phyloP scores from a whole-genome alignment of 805 yeast species.

The Candida berthetii region DNA sequence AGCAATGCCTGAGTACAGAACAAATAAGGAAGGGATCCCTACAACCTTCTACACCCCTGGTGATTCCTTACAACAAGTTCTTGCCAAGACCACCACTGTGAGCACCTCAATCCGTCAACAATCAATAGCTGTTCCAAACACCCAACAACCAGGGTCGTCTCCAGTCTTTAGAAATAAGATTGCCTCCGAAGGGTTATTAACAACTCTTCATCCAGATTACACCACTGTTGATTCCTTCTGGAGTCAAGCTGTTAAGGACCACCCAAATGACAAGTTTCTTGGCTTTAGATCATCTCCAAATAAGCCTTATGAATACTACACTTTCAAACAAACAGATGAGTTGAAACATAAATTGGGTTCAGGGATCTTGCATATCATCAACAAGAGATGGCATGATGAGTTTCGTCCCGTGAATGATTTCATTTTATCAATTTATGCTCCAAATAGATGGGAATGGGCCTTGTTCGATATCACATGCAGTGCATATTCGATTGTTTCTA shows the following conservation, averaged over 20 bases:
- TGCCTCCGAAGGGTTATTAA: conserved; percentile 22
- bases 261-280: conserved; percentile 31
- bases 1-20: no score
- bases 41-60: neutral
- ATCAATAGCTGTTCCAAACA: neutral
- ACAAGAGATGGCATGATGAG: conserved; percentile 9
- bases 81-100: neutral
- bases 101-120: no score
- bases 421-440: conserved; percentile 44
- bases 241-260: conserved; percentile 26
- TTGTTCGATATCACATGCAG: conserved; percentile 58
- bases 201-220: conserved; percentile 32
- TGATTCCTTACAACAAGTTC: neutral
- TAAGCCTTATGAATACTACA: conserved; percentile 28
- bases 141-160: conserved; percentile 31
- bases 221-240: conserved; percentile 34
- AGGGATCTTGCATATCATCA: conserved; percentile 33
- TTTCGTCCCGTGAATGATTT: conserved; percentile 26
- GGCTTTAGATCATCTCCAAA: conserved; percentile 34
- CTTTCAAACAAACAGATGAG: conserved; percentile 30
- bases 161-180: conserved; percentile 36
- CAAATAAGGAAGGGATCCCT: no score
- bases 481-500: conserved; percentile 39
- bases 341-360: conserved; percentile 41
- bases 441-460: conserved; percentile 57